phyloP scores from a whole-genome alignment of 2,329 filamentous ascomycete genomes.

The Pseudocercospora crystallina region DNA sequence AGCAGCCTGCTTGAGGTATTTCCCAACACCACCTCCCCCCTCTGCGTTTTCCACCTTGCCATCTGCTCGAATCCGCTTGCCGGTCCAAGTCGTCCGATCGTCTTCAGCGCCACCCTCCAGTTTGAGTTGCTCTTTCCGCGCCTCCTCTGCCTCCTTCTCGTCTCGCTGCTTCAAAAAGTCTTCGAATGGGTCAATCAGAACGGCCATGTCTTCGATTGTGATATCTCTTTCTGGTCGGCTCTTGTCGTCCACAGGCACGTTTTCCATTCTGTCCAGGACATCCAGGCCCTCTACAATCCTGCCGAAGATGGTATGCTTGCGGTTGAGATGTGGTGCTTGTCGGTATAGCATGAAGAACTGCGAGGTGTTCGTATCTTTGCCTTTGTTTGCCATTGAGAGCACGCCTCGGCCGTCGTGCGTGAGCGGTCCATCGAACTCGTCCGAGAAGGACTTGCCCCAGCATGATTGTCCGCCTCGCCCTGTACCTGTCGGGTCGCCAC shows the following conservation, averaged over 20 bases:
- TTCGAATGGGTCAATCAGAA: conserved; percentile 93
- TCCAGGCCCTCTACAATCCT: conserved; percentile 71
- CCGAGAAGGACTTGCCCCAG: conserved; percentile 92
- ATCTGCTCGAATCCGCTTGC: conserved; percentile 76
- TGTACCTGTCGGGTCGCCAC: conserved; percentile 89
- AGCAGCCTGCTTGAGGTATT: conserved; percentile 69
- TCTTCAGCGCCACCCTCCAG: conserved; percentile 75
- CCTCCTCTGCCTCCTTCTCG: conserved; percentile 58
- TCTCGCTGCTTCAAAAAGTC: conserved; percentile 74
- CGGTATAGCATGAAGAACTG: conserved; percentile 96
- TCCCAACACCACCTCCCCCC: conserved; percentile 61
- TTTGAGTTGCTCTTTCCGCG: conserved; percentile 63
- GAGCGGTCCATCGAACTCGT: conserved; percentile 87
- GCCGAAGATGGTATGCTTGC: conserved; percentile 97
- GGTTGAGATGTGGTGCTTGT: conserved; percentile 78
- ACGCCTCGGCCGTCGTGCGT: conserved; percentile 81
- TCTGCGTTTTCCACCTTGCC: conserved; percentile 56
- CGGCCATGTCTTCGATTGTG: conserved; percentile 74
- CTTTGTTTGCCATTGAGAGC: conserved; percentile 96
- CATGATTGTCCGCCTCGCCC: conserved; percentile 86
- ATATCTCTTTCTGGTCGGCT: conserved; percentile 77
- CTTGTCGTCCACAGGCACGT: conserved; percentile 69
- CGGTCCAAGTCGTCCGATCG: conserved; percentile 91
- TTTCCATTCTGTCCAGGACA: conserved; percentile 73
- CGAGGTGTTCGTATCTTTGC: conserved; percentile 93